Evolutionary conservation across 306 rosid species (phyloP).

Genomic region (Calophaca sinica): DNA sequence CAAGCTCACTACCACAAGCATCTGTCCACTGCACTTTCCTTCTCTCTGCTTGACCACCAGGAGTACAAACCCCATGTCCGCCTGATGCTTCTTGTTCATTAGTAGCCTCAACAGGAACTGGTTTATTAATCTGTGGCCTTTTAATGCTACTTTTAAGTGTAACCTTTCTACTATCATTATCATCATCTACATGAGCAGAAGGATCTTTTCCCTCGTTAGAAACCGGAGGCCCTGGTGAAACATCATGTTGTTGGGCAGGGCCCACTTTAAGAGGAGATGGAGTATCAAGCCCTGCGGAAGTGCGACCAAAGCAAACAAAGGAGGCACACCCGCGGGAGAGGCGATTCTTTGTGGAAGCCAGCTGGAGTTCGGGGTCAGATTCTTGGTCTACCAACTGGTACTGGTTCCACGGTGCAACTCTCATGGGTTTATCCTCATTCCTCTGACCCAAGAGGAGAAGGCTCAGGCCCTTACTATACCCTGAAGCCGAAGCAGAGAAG

Average conservation of each 20-base stretch:
- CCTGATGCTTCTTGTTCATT: conserved; percentile 53
- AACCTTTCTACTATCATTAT: conserved; percentile 55
- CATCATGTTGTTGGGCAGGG: conserved; percentile 83
- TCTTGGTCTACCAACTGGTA: conserved; percentile 97
- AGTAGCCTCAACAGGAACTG: conserved; percentile 58
- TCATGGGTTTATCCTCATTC: conserved; percentile 95
- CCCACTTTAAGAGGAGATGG: conserved; percentile 89
- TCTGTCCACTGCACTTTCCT: conserved; percentile 98
- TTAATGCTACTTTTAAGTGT: conserved; percentile 86
- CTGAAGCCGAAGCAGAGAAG: conserved; percentile 98
- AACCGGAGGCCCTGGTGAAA: conserved; percentile 58
- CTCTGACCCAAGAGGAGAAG: conserved; percentile 93
- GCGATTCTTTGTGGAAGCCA: conserved; percentile 88
- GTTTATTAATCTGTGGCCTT: conserved; percentile 53
- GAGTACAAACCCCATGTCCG: conserved; percentile 51
- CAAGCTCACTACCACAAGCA: conserved; percentile 85
- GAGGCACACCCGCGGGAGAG: conserved; percentile 88
- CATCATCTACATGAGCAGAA: conserved; percentile 51
- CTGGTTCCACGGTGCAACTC: conserved; percentile 98
- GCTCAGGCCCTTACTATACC: conserved; percentile 96
- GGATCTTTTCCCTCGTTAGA: conserved; percentile 66
- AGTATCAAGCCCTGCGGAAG: conserved; percentile 84
- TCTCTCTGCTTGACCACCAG: conserved; percentile 62
- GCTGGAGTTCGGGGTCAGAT: conserved; percentile 92
- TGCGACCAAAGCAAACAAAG: conserved; percentile 93